Conservation (phyloP, 768 basidiomycete genomes). For the Naganishia onofrii region DNA sequence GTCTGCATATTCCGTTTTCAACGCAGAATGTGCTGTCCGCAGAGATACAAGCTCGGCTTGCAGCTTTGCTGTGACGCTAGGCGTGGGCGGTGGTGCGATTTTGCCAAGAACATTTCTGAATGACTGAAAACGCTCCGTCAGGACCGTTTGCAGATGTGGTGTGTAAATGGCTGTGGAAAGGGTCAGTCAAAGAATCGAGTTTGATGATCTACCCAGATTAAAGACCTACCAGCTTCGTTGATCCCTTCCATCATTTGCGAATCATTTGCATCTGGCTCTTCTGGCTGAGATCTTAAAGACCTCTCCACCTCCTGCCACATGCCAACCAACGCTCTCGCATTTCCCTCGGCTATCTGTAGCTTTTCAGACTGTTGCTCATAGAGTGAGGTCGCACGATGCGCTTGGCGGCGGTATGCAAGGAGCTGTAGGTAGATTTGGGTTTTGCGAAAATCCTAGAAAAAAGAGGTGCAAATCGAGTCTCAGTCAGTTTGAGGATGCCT, state of each 20-base stretch:
- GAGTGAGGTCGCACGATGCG: conserved; percentile 17
- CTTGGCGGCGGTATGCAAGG: conserved; percentile 24
- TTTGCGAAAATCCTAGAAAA: conserved; percentile 18
- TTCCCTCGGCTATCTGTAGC: conserved; percentile 7
- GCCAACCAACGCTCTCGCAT: conserved; percentile 7
- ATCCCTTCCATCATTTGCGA: conserved; percentile 2
- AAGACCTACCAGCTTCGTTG: background rate
- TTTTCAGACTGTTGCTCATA: conserved; percentile 9
- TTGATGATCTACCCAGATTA: background rate
- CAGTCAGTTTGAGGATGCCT: background rate
- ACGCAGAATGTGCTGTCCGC: conserved; percentile 3
- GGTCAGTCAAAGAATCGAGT: background rate
- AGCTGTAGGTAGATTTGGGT: conserved; percentile 31
- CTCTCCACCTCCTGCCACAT: conserved; percentile 19
- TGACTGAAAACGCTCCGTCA: conserved; percentile 12
- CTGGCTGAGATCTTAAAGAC: background rate
- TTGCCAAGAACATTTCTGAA: background rate
- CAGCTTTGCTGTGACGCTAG: background rate
- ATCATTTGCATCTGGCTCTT: conserved; percentile 11
- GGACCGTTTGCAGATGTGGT: conserved; percentile 7
- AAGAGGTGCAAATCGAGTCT: background rate
- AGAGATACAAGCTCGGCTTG: conserved; percentile 15
- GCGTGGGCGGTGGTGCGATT: background rate
- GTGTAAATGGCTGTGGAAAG: background rate
- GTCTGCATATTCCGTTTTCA: conserved; percentile 21